A percentile compares a stretch with the other conserved stretches of the same genome.
Conservation (phyloP, 805 yeast genomes). For the Gaillardinia entomophila region DNA sequence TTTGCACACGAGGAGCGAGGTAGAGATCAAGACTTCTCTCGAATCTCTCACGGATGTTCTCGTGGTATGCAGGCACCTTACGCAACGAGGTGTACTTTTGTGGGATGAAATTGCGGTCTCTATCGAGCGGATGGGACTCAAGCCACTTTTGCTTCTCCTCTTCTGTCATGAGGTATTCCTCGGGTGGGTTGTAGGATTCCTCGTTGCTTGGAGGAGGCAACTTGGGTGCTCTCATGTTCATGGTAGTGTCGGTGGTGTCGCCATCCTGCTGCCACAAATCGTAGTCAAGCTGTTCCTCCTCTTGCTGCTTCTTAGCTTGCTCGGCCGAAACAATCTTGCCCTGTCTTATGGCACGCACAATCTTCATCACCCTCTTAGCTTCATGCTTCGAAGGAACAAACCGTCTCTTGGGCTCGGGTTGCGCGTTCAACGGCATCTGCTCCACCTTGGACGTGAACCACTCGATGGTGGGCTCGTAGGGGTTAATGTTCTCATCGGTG, state of each 20-base stretch:
- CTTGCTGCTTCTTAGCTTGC: conserved; percentile 44
- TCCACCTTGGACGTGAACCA: conserved; percentile 89
- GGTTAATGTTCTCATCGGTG: conserved; percentile 74
- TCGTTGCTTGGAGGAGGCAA: conserved; percentile 94
- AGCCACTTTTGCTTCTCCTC: conserved; percentile 75
- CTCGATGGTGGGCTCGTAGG: conserved; percentile 90
- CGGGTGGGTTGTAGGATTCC: conserved; percentile 97
- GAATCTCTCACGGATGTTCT: conserved; percentile 80
- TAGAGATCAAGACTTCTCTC: conserved; percentile 92
- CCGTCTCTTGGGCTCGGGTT: conserved; percentile 96
- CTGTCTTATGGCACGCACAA: conserved; percentile 92
- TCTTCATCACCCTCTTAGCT: conserved; percentile 93
- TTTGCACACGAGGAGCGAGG: conserved; percentile 93
- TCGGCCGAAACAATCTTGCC: conserved; percentile 85
- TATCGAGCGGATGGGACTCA: conserved; percentile 63
- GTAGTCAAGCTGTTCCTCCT: conserved; percentile 47
- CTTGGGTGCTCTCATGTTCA: conserved; percentile 94
- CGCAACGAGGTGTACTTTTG: conserved; percentile 77
- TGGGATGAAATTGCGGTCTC: conserved; percentile 76
- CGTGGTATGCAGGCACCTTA: conserved; percentile 89
- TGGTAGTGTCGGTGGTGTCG: conserved; percentile 66
- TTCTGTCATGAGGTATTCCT: conserved; percentile 75
- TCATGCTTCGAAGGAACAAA: conserved; percentile 96
- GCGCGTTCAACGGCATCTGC: conserved; percentile 86
- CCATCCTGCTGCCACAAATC: conserved; percentile 78